phyloP scores from a whole-genome alignment of 495 filamentous ascomycete species.

The Elasticomyces elasticus region DNA sequence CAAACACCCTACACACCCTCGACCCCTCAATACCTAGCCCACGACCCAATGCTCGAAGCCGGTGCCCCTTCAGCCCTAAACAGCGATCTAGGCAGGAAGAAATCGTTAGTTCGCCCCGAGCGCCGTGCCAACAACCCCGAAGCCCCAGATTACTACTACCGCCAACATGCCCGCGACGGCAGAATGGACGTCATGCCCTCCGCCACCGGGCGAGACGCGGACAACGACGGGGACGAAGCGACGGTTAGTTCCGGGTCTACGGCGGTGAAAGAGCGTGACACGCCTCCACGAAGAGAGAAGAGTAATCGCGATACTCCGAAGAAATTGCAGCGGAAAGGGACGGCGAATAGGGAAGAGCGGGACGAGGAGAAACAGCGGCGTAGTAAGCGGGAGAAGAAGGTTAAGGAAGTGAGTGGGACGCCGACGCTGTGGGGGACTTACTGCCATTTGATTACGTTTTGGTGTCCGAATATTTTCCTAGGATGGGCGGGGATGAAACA shows the following conservation, averaged over 20 bases:
- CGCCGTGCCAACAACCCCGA: slow-evolving; percentile 67
- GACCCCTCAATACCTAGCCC: slow-evolving; percentile 22
- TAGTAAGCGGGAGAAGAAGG: too few relatives aligned
- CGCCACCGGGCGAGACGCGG: slow-evolving; percentile 81
- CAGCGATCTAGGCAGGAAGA: slow-evolving; percentile 53
- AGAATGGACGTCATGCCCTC: slow-evolving; percentile 85
- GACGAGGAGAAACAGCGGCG: slow-evolving; percentile 52
- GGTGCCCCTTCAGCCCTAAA: background rate
- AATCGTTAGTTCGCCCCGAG: slow-evolving; percentile 80
- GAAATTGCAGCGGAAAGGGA: slow-evolving; percentile 41
- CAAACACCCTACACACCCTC: background rate
- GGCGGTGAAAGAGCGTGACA: slow-evolving; percentile 37
- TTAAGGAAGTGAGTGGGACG: slow-evolving; percentile 56
- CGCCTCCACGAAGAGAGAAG: slow-evolving; percentile 16
- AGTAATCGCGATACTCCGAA: slow-evolving; percentile 10
- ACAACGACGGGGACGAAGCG: slow-evolving; percentile 53
- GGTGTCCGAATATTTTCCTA: slow-evolving; percentile 79
- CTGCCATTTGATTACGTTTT: slow-evolving; percentile 87
- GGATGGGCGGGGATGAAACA: slow-evolving; percentile 78
- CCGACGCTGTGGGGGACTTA: slow-evolving; percentile 93
- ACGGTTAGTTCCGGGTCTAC: slow-evolving; percentile 47
- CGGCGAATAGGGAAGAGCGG: slow-evolving; percentile 25
- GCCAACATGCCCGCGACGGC: slow-evolving; percentile 78
- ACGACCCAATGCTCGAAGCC: slow-evolving; percentile 22
- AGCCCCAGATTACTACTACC: slow-evolving; percentile 90